Base-by-base conservation (phyloP, 2,329 filamentous ascomycete genomes). In the Thermothelomyces thermophilus region DNA sequence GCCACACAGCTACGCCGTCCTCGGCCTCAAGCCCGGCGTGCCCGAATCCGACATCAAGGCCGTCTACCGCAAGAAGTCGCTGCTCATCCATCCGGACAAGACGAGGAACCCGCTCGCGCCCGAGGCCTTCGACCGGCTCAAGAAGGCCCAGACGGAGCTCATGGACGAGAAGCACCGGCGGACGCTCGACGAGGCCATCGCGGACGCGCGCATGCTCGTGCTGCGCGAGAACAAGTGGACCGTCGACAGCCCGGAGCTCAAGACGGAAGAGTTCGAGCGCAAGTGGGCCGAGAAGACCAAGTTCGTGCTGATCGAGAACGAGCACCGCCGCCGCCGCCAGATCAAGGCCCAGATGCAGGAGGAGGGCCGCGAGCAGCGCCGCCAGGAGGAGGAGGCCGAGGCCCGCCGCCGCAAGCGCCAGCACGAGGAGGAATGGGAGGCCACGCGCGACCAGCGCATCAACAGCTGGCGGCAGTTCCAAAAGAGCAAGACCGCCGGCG, bases 31-130 rank as follows among this genome's bases (percentile, higher is more conserved):
- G 67, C 93, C 93, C 3, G 93, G 93, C 64, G 89, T 97, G 17
- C 83, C 93, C 49, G 91, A 97, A 61, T 90, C 88, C 52, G 93
- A 97, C 71, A 97, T 98, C 75, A 97, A 96, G 71, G 75, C 84
- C 60, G 80, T 81, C 59, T 98, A 97, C 73, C 90, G 93, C 74
- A 90, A 89, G 63, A 97, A 96, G 70, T 98, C 93, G n/a, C 84
- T 98, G 50, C 83, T 98, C 42, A 97, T 98, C 73, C 93, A 98
- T 73, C 93, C 93, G 6, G 93, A 98, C 74, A 98, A 98, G 70
- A 96, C 93, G 50, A 83, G 83, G 63, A 97, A 98, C 65, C 85
- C 89, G 0, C 80, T 76, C 42, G 93, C 93, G 0, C 91, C 93
- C 3, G 93, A 97, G 62, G 93, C 93, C 58, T 98, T 98, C 65